Base-by-base conservation (phyloP, 305 asterid species). In the Solanum aculeatissimum region DNA sequence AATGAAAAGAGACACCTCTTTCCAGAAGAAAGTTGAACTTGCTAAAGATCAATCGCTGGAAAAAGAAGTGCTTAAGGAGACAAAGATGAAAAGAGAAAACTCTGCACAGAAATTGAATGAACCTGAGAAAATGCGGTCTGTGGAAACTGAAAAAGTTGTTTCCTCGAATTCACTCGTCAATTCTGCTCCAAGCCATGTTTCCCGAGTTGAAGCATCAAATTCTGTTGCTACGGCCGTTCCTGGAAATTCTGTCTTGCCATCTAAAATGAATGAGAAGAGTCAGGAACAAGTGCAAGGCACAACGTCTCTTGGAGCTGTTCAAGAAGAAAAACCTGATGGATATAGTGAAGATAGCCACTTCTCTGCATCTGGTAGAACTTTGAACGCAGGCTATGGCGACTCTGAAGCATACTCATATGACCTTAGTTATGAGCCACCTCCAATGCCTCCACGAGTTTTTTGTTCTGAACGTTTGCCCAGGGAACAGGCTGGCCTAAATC, bases 401-500 rank as follows among this genome's bases (percentile, higher is more conserved):
- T 82, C 89, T 79, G 92, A 90, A 53, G 84, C 83, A 32, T 86
- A 77, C 85, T 69, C 91, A 71, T 85, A 82, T 69, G 93, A 90
- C 74, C 85, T 87, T 74, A 89, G 86, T 90, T 86, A 86, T 53
- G 97, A 92, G 87, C 87, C 90, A 71, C 90, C 87, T 79, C 68
- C 89, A 85, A 90, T 85, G 87, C 92, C 99, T 86, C 98, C 90
- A 75, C 91, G 92, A 65, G 42, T 85, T 71, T 96, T 92, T 84
- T 94, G 84, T 75, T 96, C 99, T 51, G 99, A 93, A 88, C 85
- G 96, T 82, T 85, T 92, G 68, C 98, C 88, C 55, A 87, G 98
- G 70, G 98, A 93, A 65, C 98, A 90, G 84, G 85, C 93, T 85
- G 96, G 92, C 83, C 88, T 90, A 58, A 91, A 84, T 89, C 95